These are phyloP conservation scores for Spinellus fusiger DNA, from an alignment of 192 early-diverging fungal genomes.

Conservation along the genomic window DNA sequence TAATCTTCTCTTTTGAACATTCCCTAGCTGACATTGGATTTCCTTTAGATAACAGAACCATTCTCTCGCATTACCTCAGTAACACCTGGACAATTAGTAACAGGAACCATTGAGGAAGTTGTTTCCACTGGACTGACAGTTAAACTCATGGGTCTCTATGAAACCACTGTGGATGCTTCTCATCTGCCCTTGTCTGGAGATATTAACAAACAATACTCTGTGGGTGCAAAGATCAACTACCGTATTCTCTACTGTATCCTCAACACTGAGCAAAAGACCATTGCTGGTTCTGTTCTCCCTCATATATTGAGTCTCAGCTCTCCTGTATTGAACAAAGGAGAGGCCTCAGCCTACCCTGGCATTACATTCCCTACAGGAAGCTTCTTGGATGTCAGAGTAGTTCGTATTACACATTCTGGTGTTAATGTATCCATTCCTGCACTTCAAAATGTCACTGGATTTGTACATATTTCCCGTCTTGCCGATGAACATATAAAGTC, in stretches of 20 bases:
- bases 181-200: constrained; percentile 47
- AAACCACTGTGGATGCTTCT: constrained; percentile 61
- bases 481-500: constrained; percentile 55
- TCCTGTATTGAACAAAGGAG: not conserved
- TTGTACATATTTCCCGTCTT: constrained; percentile 64
- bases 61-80: constrained; percentile 68
- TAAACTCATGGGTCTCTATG: constrained; percentile 80
- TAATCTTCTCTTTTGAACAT: not conserved
- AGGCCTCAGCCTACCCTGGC: constrained; percentile 22
- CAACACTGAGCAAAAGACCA: constrained; percentile 53
- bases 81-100: constrained; percentile 73
- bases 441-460: constrained; percentile 41
- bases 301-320: constrained; percentile 48
- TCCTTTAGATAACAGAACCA: constrained; percentile 19
- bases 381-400: constrained; percentile 58
- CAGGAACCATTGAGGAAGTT: constrained; percentile 56
- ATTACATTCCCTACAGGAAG: constrained; percentile 62
- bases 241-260: constrained; percentile 75
- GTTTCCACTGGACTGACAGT: constrained; percentile 61
- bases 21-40: not conserved
- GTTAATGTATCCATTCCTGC: constrained; percentile 52
- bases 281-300: constrained; percentile 49
- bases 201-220: constrained; percentile 48
- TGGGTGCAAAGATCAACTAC: constrained; percentile 55
- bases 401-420: constrained; percentile 55